Percentiles rank a stretch among this genome's conserved stretches.
Evolutionary conservation across 2,329 filamentous ascomycete species (phyloP).

Genomic region (Ciborinia camelliae): DNA sequence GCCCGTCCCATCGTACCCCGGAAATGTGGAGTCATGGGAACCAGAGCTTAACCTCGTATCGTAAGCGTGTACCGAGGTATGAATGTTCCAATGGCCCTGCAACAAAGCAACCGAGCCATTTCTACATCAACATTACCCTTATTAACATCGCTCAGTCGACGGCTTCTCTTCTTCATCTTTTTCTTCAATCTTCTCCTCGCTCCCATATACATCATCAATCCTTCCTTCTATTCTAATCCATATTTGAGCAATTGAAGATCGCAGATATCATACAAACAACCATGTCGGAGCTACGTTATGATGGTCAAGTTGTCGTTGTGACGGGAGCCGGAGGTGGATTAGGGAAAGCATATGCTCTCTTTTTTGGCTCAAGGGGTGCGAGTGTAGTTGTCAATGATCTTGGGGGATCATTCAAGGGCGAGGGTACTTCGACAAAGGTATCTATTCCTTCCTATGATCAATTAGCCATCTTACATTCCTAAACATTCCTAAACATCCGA

Average conservation of each 20-base stretch:
- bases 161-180: not conserved
- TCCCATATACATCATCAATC: not conserved
- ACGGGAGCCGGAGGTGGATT: conserved; percentile 82
- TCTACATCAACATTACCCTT: not conserved
- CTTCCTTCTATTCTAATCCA: not conserved
- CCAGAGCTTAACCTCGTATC: not conserved
- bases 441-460: not conserved
- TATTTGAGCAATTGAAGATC: not conserved
- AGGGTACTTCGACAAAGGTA: conserved; percentile 83
- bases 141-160: not conserved
- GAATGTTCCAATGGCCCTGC: not conserved
- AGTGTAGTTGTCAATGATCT: conserved; percentile 97
- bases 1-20: conserved; percentile 4
- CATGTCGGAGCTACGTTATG: conserved; percentile 69
- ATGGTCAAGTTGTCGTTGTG: conserved; percentile 84
- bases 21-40: conserved; percentile 19
- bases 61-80: conserved; percentile 17
- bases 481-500: conserved; percentile 12
- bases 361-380: conserved; percentile 86
- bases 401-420: conserved; percentile 87
- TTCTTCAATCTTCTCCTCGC: not conserved
- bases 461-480: conserved; percentile 7
- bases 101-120: conserved; percentile 10
- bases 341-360: conserved; percentile 78
- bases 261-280: conserved; percentile 3